Conservation (phyloP, 2,329 filamentous ascomycete species). For the Pseudopithomyces chartarum region DNA sequence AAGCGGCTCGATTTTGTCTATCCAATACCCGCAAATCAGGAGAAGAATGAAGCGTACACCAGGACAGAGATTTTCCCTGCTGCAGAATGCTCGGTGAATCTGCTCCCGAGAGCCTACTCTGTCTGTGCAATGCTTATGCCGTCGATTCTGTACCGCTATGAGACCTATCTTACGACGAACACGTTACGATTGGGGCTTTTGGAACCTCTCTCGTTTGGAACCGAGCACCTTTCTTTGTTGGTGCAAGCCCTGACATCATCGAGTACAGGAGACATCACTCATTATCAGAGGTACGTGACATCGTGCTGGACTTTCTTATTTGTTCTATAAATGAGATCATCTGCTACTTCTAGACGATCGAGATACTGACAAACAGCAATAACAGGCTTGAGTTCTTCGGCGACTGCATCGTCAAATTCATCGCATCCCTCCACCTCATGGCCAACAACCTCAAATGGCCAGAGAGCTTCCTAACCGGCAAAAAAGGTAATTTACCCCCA, state of each 20-base stretch:
- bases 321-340: too few relatives aligned
- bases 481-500: slow-evolving; percentile 54
- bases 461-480: slow-evolving; percentile 73
- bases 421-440: slow-evolving; percentile 68
- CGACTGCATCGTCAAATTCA: slow-evolving; percentile 80
- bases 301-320: too few relatives aligned
- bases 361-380: neutral
- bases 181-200: slow-evolving; percentile 64
- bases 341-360: too few relatives aligned
- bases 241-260: slow-evolving; percentile 73
- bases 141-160: slow-evolving; percentile 72
- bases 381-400: slow-evolving; percentile 78
- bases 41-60: slow-evolving; percentile 34
- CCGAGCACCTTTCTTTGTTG: slow-evolving; percentile 58
- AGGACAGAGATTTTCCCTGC: slow-evolving; percentile 57
- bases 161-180: slow-evolving; percentile 66
- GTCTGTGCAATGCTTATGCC: slow-evolving; percentile 69
- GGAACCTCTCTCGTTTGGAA: slow-evolving; percentile 55
- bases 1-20: slow-evolving; percentile 66
- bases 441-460: slow-evolving; percentile 68
- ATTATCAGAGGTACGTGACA: slow-evolving; percentile 69
- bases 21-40: slow-evolving; percentile 16
- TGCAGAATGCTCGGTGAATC: slow-evolving; percentile 53
- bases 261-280: slow-evolving; percentile 60
- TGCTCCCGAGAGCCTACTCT: slow-evolving; percentile 52